Evolutionary conservation across 176 grass and related monocot genomes (phyloP).

Genomic region (Oryza australiensis): DNA sequence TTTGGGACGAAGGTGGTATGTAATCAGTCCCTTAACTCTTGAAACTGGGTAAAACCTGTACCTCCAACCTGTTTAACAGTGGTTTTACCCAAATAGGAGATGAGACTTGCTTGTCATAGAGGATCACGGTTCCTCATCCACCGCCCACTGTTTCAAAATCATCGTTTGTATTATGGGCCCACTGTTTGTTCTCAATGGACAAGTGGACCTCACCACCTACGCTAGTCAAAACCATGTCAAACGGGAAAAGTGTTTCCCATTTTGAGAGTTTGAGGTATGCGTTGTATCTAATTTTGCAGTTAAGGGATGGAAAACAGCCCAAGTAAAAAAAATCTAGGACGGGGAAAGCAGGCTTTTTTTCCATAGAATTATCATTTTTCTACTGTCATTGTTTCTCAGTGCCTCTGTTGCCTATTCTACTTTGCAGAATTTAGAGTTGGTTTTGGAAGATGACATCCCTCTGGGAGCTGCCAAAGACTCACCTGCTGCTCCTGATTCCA

Average conservation of each 20-base stretch:
- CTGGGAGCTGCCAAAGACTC: not conserved
- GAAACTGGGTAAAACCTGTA: not conserved
- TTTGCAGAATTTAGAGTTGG: not conserved
- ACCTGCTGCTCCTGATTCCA: not conserved
- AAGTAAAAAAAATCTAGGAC: not conserved
- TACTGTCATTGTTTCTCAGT: not conserved
- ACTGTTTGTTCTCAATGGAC: not conserved
- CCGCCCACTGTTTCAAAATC: not conserved
- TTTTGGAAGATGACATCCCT: not conserved
- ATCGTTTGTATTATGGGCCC: not conserved
- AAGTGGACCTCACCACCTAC: not conserved
- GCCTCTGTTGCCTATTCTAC: not conserved
- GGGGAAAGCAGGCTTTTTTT: too few relatives aligned
- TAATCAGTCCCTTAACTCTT: not conserved
- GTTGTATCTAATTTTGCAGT: not conserved
- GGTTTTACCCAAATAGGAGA: not conserved
- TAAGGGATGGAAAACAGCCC: not conserved
- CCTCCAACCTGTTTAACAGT: not conserved
- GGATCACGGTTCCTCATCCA: too few relatives aligned
- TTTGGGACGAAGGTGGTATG: too few relatives aligned
- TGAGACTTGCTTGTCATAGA: not conserved
- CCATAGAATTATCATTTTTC: not conserved
- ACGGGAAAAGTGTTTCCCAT: not conserved
- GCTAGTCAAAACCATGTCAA: not conserved
- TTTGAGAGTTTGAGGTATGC: not conserved